phyloP scores from a whole-genome alignment of 2,329 filamentous ascomycete genomes.

The Neodidymelliopsis sp. region DNA sequence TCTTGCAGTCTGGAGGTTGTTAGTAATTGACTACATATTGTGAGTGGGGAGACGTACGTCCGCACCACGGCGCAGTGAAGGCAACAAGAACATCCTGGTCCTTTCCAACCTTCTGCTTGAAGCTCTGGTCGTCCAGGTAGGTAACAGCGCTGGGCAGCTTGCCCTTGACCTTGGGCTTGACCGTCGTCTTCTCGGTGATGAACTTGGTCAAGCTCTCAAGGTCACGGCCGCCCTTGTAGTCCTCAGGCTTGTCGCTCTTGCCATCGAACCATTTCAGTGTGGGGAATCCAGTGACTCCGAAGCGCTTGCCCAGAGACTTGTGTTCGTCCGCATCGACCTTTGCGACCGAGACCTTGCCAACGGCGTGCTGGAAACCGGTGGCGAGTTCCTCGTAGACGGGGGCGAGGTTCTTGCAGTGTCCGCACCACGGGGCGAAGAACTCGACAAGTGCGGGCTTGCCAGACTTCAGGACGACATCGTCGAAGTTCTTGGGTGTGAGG shows the following conservation, averaged over 20 bases:
- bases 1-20: conserved; percentile 84
- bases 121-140: conserved; percentile 80
- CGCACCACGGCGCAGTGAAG: conserved; percentile 98
- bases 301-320: conserved; percentile 82
- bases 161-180: conserved; percentile 79
- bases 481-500: conserved; percentile 89
- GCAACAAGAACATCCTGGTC: conserved; percentile 93
- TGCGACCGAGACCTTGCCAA: conserved; percentile 83
- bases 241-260: conserved; percentile 82
- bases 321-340: conserved; percentile 97
- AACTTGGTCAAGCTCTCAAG: conserved; percentile 84
- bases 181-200: conserved; percentile 84
- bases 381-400: conserved; percentile 94
- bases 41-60: conserved; percentile 71
- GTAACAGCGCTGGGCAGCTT: conserved; percentile 77
- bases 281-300: conserved; percentile 92
- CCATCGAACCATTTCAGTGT: conserved; percentile 98
- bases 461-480: conserved; percentile 84
- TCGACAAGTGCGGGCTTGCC: conserved; percentile 96
- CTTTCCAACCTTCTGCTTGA: conserved; percentile 77
- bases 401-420: conserved; percentile 97
- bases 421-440: conserved; percentile 99
- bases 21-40: conserved; percentile 1
- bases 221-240: conserved; percentile 88
- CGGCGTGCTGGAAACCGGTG: conserved; percentile 72